phyloP scores from a whole-genome alignment of 73 alveolate genomes.

The Uronychia setigera region DNA sequence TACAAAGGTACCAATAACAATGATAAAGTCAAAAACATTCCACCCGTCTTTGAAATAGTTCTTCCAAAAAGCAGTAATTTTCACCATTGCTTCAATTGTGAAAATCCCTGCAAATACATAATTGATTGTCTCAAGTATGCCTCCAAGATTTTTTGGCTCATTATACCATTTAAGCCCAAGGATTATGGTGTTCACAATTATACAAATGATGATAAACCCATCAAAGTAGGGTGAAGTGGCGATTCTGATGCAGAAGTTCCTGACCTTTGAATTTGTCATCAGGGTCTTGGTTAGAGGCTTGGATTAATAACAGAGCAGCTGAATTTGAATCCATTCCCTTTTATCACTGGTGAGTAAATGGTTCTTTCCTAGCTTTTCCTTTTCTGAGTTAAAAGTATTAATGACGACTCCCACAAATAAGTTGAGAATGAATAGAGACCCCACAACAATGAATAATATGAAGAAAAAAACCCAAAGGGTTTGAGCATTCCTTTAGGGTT shows the following conservation, averaged over 20 bases:
- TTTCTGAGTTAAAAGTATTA: slow-evolving; percentile 63
- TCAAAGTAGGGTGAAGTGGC: slow-evolving; percentile 40
- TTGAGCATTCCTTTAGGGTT: slow-evolving; percentile 20
- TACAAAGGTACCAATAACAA: slow-evolving; percentile 18
- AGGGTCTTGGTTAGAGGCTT: slow-evolving; percentile 27
- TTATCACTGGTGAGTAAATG: slow-evolving; percentile 47
- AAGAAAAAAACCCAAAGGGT: slow-evolving; percentile 37
- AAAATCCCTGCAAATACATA: slow-evolving; percentile 33
- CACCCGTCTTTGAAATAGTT: slow-evolving; percentile 45
- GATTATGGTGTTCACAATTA: slow-evolving; percentile 51
- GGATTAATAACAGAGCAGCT: slow-evolving; percentile 30
- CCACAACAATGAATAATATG: too few species aligned
- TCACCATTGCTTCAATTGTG: slow-evolving; percentile 33
- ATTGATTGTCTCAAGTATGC: slow-evolving; percentile 43
- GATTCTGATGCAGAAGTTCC: slow-evolving; percentile 8
- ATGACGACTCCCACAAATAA: slow-evolving; percentile 43
- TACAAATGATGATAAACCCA: slow-evolving; percentile 40
- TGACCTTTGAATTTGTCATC: not conserved
- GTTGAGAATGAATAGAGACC: too few species aligned
- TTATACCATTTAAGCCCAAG: slow-evolving; percentile 40
- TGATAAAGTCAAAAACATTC: slow-evolving; percentile 39
- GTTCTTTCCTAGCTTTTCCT: slow-evolving; percentile 62
- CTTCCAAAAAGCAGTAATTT: slow-evolving; percentile 23
- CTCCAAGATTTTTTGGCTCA: slow-evolving; percentile 10
- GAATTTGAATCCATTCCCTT: slow-evolving; percentile 59